Evolutionary conservation across 2,329 filamentous ascomycete genomes (phyloP).

Genomic region (Domatiomyces globalis): DNA sequence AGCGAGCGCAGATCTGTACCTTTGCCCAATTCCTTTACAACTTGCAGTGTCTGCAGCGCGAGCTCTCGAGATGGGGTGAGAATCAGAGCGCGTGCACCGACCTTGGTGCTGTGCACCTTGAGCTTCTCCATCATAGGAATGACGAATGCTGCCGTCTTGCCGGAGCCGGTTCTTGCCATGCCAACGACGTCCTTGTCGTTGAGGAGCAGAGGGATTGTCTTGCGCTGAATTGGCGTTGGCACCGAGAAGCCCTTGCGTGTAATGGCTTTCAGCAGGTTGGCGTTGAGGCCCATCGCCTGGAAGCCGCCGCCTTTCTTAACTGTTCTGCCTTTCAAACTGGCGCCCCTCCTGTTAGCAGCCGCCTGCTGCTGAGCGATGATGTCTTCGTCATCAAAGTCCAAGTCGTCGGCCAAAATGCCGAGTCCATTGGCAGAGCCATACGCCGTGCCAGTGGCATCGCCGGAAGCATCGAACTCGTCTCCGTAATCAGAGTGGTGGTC

Average conservation of each 20-base stretch:
- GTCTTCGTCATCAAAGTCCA: slow-evolving; percentile 51
- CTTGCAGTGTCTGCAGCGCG: slow-evolving; percentile 86
- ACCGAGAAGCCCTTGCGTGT: slow-evolving; percentile 87
- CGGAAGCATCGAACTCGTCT: slow-evolving; percentile 18
- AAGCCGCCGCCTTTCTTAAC: slow-evolving; percentile 95
- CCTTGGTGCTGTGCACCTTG: slow-evolving; percentile 70
- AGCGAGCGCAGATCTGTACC: slow-evolving; percentile 88
- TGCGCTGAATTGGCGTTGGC: slow-evolving; percentile 92
- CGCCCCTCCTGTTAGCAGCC: slow-evolving; percentile 71
- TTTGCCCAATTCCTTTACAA: slow-evolving; percentile 83
- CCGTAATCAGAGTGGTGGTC: slow-evolving; percentile 41
- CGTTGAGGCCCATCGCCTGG: slow-evolving; percentile 81
- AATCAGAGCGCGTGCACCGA: slow-evolving; percentile 75
- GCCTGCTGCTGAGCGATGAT: slow-evolving; percentile 85
- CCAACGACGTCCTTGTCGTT: slow-evolving; percentile 92
- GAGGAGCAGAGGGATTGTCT: slow-evolving; percentile 83
- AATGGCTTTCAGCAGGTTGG: slow-evolving; percentile 76
- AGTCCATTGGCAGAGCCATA: slow-evolving; percentile 21
- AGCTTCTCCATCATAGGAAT: slow-evolving; percentile 96
- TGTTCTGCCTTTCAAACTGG: slow-evolving; percentile 67
- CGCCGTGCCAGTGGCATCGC: slow-evolving; percentile 21
- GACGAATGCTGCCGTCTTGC: slow-evolving; percentile 95
- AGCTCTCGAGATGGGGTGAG: slow-evolving; percentile 87
- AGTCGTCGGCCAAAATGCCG: slow-evolving; percentile 36
- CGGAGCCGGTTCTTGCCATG: slow-evolving; percentile 96